A percentile compares a stretch with the other conserved stretches of the same genome.
These are phyloP conservation scores for Phytophthora syringae DNA, from an alignment of 352 stramenopile species.

Conservation along the genomic window DNA sequence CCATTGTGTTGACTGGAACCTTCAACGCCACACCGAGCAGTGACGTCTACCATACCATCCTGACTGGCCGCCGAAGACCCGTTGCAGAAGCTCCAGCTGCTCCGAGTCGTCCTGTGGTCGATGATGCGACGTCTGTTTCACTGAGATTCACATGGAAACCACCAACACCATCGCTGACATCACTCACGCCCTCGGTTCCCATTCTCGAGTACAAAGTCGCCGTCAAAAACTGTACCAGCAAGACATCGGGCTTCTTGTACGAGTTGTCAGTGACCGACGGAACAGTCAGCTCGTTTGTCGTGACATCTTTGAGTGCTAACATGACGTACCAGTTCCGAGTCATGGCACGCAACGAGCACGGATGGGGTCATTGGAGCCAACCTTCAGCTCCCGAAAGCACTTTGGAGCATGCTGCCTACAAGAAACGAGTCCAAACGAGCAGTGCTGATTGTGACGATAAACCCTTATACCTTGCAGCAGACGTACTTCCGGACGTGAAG, in stretches of 20 bases:
- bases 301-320: constrained; percentile 75
- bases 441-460: constrained; percentile 10
- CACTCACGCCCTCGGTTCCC: constrained; percentile 17
- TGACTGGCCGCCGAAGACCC: constrained; percentile 59
- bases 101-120: constrained; percentile 43
- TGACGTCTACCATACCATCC: constrained; percentile 84
- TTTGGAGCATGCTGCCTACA: constrained; percentile 24
- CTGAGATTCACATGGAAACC: constrained; percentile 57
- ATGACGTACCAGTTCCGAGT: constrained; percentile 89
- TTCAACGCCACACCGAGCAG: constrained; percentile 84
- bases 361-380: constrained; percentile 75
- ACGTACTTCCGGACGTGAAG: constrained; percentile 57
- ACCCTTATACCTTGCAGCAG: constrained; percentile 38
- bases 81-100: constrained; percentile 47
- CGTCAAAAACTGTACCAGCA: constrained; percentile 66
- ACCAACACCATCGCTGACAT: constrained; percentile 14
- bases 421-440: constrained; percentile 4
- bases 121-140: constrained; percentile 53
- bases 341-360: constrained; percentile 67
- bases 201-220: constrained; percentile 64
- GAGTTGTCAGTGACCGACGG: constrained; percentile 45
- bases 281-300: constrained; percentile 29
- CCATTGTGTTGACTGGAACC: constrained; percentile 79
- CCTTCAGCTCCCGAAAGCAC: constrained; percentile 69
- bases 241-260: constrained; percentile 61